Conservation (phyloP, 2,329 filamentous ascomycete species). For the Fusarium algeriense region DNA sequence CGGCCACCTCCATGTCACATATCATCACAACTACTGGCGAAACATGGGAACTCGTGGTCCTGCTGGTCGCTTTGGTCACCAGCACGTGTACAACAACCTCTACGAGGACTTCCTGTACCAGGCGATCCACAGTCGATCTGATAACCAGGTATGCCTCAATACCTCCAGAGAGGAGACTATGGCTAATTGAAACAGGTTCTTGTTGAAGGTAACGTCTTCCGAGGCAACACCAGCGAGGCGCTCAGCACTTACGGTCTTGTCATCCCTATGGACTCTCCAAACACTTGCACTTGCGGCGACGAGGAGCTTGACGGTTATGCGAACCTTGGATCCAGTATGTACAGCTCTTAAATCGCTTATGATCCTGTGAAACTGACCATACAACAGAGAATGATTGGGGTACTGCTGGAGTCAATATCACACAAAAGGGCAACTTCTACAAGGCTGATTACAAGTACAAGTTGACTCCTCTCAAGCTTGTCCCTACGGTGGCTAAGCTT, state of each 20-base stretch:
- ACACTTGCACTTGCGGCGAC: constrained; percentile 65
- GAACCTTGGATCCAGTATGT: constrained; percentile 65
- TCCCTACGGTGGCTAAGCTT: constrained; percentile 56
- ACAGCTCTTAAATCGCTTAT: constrained; percentile 9
- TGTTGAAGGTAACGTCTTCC: constrained; percentile 63
- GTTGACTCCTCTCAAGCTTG: constrained; percentile 59
- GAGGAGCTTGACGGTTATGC: constrained; percentile 66
- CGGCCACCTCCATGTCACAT: constrained; percentile 61
- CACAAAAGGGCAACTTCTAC: constrained; percentile 62
- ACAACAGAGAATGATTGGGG: constrained; percentile 60
- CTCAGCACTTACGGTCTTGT: constrained; percentile 67
- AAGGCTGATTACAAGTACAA: constrained; percentile 62
- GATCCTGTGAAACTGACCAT: constrained; percentile 37
- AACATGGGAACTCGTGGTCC: constrained; percentile 61
- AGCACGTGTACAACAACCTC: constrained; percentile 63
- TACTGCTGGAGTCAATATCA: constrained; percentile 62
- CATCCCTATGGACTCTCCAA: constrained; percentile 66
- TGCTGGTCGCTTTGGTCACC: constrained; percentile 62
- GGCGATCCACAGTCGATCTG: constrained; percentile 61
- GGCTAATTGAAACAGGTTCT: constrained; percentile 51
- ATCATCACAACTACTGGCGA: constrained; percentile 64
- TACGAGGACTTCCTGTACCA: constrained; percentile 62
- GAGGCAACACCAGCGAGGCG: constrained; percentile 61
- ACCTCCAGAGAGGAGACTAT: fast-evolving
- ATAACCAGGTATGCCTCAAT: constrained; percentile 51